Conservation (phyloP, 2,329 filamentous ascomycete species). For the Aspergillus neotritici region DNA sequence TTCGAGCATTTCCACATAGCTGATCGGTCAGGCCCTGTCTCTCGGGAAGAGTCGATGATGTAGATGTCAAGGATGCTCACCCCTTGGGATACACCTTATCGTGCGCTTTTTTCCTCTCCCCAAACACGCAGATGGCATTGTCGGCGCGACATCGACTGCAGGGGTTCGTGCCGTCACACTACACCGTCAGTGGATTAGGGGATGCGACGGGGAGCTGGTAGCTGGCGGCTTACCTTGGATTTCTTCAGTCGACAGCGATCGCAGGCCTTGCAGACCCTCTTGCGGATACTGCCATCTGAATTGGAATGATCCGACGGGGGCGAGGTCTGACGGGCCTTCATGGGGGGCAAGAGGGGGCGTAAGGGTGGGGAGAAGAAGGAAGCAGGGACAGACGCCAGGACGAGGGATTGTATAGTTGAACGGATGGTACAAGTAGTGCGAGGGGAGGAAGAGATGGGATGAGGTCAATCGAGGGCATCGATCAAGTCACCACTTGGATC, state of each 20-base stretch:
- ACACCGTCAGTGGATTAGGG: conserved; percentile 21
- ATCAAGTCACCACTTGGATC: too few species aligned
- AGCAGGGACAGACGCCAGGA: not conserved
- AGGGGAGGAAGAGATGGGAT: conserved; percentile 9
- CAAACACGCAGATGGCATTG: conserved; percentile 61
- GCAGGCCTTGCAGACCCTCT: conserved; percentile 62
- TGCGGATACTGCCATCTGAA: conserved; percentile 48
- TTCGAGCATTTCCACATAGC: conserved; percentile 61
- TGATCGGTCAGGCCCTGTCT: not conserved
- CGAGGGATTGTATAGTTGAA: not conserved
- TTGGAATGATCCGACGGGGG: conserved; percentile 37
- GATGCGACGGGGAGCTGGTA: conserved; percentile 1
- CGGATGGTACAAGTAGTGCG: not conserved
- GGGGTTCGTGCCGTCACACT: conserved; percentile 57
- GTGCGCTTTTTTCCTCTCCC: conserved; percentile 60
- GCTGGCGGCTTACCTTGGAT: conserved; percentile 51
- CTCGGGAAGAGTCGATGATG: too few species aligned
- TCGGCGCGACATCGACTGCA: conserved; percentile 59
- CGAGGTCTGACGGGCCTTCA: conserved; percentile 38
- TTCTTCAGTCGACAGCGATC: conserved; percentile 62
- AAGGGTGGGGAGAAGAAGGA: too few species aligned
- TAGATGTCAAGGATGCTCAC: conserved; percentile 46
- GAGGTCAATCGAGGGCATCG: too few species aligned
- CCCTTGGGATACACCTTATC: conserved; percentile 66
- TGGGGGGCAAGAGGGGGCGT: conserved; percentile 10